Conservation (phyloP, 1,139 yeast species). For the Candida mesenterica region DNA sequence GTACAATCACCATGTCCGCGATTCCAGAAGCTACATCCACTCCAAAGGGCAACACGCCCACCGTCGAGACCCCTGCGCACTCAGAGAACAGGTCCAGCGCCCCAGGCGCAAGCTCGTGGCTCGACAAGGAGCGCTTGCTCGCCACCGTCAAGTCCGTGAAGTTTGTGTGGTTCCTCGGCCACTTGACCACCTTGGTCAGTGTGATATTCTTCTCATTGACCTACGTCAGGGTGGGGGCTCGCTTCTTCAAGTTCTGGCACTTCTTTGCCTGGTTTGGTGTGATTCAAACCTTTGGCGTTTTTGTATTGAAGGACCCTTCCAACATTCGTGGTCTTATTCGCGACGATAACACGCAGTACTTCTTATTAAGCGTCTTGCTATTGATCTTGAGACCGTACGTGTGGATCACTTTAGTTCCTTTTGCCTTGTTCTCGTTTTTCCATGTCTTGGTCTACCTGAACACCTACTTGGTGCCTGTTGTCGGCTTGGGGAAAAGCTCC, state of each 20-base stretch:
- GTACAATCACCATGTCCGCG: constrained; percentile 1
- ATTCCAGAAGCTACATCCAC: constrained; percentile 5
- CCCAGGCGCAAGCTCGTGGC: background rate
- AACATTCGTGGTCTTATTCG: constrained; percentile 25
- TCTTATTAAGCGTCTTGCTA: constrained; percentile 57
- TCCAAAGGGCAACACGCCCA: constrained; percentile 2
- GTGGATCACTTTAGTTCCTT: constrained; percentile 61
- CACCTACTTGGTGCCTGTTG: constrained; percentile 64
- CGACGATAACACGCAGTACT: constrained; percentile 72
- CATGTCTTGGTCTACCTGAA: constrained; percentile 69
- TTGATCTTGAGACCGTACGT: constrained; percentile 52
- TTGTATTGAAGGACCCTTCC: constrained; percentile 47
- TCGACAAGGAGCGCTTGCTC: constrained; percentile 15
- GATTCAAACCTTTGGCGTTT: constrained; percentile 73
- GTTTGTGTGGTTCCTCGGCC: constrained; percentile 71
- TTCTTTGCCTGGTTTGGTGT: constrained; percentile 63
- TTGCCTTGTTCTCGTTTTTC: constrained; percentile 66
- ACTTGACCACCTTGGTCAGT: constrained; percentile 59
- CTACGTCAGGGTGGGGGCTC: constrained; percentile 22
- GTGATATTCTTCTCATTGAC: constrained; percentile 55
- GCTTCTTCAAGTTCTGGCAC: constrained; percentile 49
- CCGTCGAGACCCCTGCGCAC: background rate
- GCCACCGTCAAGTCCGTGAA: constrained; percentile 35
- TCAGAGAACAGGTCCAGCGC: background rate
- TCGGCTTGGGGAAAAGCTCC: constrained; percentile 46